Evolutionary conservation across 352 stramenopile genomes (phyloP), one percentile per base, ranked within the genome.

Genomic region (Phytophthora citrophthora): DNA sequence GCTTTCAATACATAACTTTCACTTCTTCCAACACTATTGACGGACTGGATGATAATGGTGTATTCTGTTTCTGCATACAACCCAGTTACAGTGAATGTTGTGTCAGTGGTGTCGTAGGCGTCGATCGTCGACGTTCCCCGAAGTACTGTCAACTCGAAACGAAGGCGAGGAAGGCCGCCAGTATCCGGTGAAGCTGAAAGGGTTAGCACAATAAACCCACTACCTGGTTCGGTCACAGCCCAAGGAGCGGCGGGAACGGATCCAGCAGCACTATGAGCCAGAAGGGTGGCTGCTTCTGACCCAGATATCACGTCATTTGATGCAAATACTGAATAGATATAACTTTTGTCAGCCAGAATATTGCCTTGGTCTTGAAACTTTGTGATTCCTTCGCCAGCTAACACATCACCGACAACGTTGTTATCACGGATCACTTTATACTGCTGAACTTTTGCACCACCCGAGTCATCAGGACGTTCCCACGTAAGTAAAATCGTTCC

Each of bases 381-480:
- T 6, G 45, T 47, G 10, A 3, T 29, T 55, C 1, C 36, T 23
- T 48, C 13, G 10, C 16, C 32, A 27, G 49, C 48, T 4, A 32
- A 24, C 4, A 55, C 63, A 3, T 72, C 24, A 16, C 51, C 46
- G 1, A 77, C 7, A 3, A 61, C 18, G 2, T 40, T 70, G 1
- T 20, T 64, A 32, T 90, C 79, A 2, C 81, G 74, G 31, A 68
- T 64, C 13, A 90, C 44, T 2, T 46, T 43, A 38, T 90, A 88
- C 20, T 76, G 54, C 20, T 80, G 51, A 1, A 90, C 24, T 10
- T 47, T 47, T 8, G 63, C 52, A 1, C 81, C 81, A 12, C 81
- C 81, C 1, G 46, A 47, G 36, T 88, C 81, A 12, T 67, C 48
- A 27, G 81, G 76, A 1, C 48, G 1, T 10, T 81, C 70, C 81